These are phyloP conservation scores for Phylloporus arenicola DNA, from an alignment of 768 basidiomycete genomes.

Conservation along the genomic window DNA sequence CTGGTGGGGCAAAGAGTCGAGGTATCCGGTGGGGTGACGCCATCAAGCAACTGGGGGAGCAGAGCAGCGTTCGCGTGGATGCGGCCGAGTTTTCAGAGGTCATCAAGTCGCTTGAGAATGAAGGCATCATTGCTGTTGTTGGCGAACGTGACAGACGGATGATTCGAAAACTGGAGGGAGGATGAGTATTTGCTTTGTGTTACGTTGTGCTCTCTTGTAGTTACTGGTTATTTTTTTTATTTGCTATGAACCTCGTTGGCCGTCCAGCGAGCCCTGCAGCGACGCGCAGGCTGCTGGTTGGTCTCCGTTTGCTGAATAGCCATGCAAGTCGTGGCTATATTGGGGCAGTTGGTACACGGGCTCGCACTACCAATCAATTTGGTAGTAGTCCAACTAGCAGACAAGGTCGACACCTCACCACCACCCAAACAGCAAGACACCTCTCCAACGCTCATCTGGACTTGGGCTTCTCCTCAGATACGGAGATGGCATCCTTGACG, in stretches of 20 bases:
- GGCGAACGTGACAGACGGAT: conserved; percentile 84
- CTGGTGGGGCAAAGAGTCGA: conserved; percentile 42
- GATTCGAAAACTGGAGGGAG: conserved; percentile 63
- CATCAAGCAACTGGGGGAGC: conserved; percentile 70
- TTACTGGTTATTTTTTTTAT: too few species aligned
- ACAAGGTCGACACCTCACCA: conserved; percentile 3
- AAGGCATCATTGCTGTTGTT: conserved; percentile 79
- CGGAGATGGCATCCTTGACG: conserved; percentile 42
- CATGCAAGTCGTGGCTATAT: conserved; percentile 11
- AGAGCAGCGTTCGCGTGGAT: conserved; percentile 81
- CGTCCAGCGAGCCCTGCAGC: background rate
- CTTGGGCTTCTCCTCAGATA: conserved; percentile 6
- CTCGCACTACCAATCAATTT: background rate
- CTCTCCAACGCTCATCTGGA: background rate
- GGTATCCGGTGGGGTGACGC: conserved; percentile 81
- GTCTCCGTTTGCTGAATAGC: background rate
- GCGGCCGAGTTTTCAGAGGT: conserved; percentile 77
- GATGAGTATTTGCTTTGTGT: conserved; percentile 8
- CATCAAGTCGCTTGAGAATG: conserved; percentile 71
- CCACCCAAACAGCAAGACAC: background rate
- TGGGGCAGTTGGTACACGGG: conserved; percentile 1
- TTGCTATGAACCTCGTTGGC: background rate
- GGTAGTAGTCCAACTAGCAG: too few species aligned
- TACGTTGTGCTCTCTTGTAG: too few species aligned
- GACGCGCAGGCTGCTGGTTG: background rate